Percentiles rank a stretch among this genome's conserved stretches.
phyloP scores from a whole-genome alignment of 345 rosid genomes.

The Pistacia vera region DNA sequence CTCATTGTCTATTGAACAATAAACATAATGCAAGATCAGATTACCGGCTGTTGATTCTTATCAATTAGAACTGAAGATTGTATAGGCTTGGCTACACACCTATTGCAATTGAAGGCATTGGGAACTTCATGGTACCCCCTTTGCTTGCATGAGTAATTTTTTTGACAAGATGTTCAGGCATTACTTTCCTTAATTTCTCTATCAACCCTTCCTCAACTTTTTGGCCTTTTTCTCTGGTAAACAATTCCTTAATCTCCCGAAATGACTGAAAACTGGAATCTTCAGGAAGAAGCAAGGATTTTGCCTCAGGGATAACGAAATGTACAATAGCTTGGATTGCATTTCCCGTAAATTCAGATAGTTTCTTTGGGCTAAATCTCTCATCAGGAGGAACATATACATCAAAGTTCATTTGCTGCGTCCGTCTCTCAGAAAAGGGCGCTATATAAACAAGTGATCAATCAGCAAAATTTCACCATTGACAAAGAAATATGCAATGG shows the following conservation, averaged over 20 bases:
- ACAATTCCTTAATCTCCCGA: conserved; percentile 49
- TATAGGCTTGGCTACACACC: conserved; percentile 32
- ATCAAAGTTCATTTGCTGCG: conserved; percentile 35
- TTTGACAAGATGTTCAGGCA: conserved; percentile 32
- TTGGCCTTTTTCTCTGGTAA: conserved; percentile 31
- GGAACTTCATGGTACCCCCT: conserved; percentile 33
- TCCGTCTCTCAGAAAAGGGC: conserved; percentile 34
- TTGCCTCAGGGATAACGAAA: conserved; percentile 44
- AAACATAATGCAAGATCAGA: not conserved
- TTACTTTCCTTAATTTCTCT: conserved; percentile 37
- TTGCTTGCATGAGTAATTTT: conserved; percentile 24
- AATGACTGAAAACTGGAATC: conserved; percentile 51
- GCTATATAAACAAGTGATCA: conserved; percentile 19
- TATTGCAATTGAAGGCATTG: conserved; percentile 53
- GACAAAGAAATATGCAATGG: not conserved
- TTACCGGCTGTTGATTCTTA: too few relatives aligned
- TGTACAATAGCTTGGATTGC: conserved; percentile 40
- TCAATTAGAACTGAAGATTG: conserved; percentile 26
- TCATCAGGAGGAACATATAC: conserved; percentile 66
- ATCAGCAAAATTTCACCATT: conserved; percentile 3
- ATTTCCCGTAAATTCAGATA: conserved; percentile 45
- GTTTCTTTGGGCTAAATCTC: conserved; percentile 48
- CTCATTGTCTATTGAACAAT: conserved; percentile 35
- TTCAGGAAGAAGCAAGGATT: conserved; percentile 22
- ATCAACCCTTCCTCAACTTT: conserved; percentile 17